Percentiles rank a stretch among this genome's conserved stretches.
phyloP scores from a whole-genome alignment of 305 asterid genomes.

The Withania somnifera region DNA sequence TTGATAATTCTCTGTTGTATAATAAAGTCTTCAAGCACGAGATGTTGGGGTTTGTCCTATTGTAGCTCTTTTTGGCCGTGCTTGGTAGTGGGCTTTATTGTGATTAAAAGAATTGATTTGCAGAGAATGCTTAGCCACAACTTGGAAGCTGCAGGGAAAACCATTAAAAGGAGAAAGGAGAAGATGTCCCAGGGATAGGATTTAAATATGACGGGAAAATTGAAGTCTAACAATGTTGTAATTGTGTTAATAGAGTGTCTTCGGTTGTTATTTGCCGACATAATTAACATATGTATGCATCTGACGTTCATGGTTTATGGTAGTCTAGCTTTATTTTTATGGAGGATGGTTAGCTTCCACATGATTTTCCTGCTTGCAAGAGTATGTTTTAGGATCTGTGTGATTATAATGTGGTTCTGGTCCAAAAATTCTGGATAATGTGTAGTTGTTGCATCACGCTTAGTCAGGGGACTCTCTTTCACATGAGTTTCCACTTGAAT shows the following conservation, averaged over 20 bases:
- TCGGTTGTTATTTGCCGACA: not conserved
- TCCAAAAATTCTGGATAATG: not conserved
- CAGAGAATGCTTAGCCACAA: not conserved
- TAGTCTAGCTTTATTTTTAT: not conserved
- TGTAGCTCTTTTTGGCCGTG: not conserved
- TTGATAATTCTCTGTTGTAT: not conserved
- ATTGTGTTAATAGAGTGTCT: not conserved
- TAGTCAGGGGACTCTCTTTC: slow-evolving; percentile 82
- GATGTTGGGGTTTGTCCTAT: not conserved
- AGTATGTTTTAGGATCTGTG: not conserved
- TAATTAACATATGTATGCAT: not conserved
- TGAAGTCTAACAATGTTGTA: not conserved
- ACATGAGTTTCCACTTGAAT: not conserved
- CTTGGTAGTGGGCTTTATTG: not conserved
- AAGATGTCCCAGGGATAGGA: not conserved
- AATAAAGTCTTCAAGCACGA: not conserved
- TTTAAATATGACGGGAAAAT: not conserved
- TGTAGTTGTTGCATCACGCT: not conserved
- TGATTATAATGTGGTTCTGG: not conserved
- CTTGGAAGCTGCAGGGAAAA: not conserved
- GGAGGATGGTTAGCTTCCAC: slow-evolving; percentile 27
- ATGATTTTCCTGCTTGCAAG: not conserved
- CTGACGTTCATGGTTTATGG: not conserved
- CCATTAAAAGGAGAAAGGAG: not conserved
- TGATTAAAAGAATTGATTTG: not conserved